Conservation (phyloP, 2,329 filamentous ascomycete genomes). For the Claviceps digitariae region DNA sequence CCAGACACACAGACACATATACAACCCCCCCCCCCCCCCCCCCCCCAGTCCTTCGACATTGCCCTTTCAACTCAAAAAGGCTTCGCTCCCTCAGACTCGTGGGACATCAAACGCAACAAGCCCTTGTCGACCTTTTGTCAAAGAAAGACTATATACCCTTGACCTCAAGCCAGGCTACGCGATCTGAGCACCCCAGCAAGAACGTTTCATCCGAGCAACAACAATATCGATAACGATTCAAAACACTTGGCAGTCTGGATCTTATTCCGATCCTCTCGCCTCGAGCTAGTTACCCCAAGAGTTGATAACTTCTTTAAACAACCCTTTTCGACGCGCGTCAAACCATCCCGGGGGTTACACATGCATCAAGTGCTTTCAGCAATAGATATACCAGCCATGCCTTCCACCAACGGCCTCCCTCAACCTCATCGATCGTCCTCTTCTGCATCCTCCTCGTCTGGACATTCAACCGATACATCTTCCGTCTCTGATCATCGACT, state of each 20-base stretch:
- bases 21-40: not conserved
- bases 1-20: not conserved
- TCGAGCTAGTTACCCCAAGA: not conserved
- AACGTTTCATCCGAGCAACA: not conserved
- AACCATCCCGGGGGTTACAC: not conserved
- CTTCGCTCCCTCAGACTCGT: not conserved
- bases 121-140: not conserved
- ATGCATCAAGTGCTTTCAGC: not conserved
- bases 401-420: constrained; percentile 6
- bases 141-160: not conserved
- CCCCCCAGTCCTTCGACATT: not conserved
- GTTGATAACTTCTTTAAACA: not conserved
- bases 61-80: not conserved
- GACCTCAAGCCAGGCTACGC: not conserved
- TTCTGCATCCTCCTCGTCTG: constrained; percentile 26
- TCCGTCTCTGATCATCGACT: constrained; percentile 20
- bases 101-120: not conserved
- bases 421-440: constrained; percentile 13
- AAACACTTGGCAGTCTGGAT: not conserved
- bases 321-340: not conserved
- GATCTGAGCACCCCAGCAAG: not conserved
- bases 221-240: no score
- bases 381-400: constrained; percentile 6
- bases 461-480: constrained; percentile 22
- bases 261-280: not conserved